Evolutionary conservation across 371 early-diverging fungal species (phyloP).

Genomic region (Syncephalastrum monosporum): DNA sequence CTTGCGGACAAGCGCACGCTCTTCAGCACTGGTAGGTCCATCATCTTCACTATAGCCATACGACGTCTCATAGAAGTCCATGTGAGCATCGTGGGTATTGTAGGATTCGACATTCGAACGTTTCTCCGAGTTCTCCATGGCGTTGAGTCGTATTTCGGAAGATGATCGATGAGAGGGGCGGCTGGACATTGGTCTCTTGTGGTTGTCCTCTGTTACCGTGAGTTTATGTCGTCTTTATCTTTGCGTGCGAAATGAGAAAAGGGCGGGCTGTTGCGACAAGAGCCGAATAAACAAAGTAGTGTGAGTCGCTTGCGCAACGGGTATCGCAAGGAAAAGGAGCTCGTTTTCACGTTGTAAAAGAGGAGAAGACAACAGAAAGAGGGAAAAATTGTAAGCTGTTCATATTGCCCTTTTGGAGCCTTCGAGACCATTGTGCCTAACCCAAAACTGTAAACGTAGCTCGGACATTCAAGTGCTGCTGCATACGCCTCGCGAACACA

Average conservation of each 20-base stretch:
- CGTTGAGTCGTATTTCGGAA: conserved; percentile 13
- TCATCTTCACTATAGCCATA: conserved; percentile 13
- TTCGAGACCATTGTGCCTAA: too few relatives aligned
- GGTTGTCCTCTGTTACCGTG: neutral
- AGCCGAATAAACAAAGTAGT: too few relatives aligned
- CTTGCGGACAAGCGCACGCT: conserved; percentile 33
- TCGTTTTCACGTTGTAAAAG: neutral
- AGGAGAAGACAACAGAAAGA: conserved; percentile 3
- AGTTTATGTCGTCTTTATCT: neutral
- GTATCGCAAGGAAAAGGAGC: neutral
- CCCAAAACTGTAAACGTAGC: too few relatives aligned
- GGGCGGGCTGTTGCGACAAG: too few relatives aligned
- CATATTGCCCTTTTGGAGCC: too few relatives aligned
- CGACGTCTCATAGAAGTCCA: conserved; percentile 9
- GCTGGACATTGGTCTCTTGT: too few relatives aligned
- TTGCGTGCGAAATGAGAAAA: too few relatives aligned
- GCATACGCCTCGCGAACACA: too few relatives aligned
- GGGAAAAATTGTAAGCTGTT: neutral
- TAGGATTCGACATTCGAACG: neutral
- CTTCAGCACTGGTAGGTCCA: conserved; percentile 14
- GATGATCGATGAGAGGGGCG: conserved; percentile 4
- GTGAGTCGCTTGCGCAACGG: too few relatives aligned
- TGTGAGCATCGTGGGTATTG: too few relatives aligned
- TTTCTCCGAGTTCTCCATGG: conserved; percentile 12
- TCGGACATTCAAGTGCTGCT: too few relatives aligned